These are phyloP conservation scores for Breynia disticha DNA, from an alignment of 441 rosid genomes.

Conservation along the genomic window DNA sequence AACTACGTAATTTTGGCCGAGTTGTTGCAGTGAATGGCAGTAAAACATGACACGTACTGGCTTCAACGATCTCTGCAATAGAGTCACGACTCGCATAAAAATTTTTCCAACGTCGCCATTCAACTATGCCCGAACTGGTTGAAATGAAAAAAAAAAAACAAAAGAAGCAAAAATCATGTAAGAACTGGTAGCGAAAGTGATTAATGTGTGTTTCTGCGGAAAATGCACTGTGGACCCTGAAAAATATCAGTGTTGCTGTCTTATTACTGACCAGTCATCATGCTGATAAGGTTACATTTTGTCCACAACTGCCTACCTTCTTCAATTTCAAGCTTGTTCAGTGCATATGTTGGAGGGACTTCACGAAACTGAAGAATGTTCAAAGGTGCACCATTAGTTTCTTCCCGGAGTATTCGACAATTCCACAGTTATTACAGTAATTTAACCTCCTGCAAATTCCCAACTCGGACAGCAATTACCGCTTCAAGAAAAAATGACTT, in stretches of 20 bases:
- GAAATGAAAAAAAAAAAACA: too few species aligned
- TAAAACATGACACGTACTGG: too few species aligned
- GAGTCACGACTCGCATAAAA: too few species aligned
- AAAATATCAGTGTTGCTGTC: background rate
- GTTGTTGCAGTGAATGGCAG: too few species aligned
- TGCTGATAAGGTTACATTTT: background rate
- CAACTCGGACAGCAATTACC: slow-evolving; percentile 5
- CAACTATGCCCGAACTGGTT: too few species aligned
- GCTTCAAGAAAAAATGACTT: slow-evolving; percentile 14
- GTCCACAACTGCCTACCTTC: background rate
- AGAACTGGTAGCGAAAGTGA: too few species aligned
- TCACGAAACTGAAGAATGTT: background rate
- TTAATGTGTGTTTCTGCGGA: too few species aligned
- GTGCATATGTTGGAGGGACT: background rate
- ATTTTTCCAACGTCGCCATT: too few species aligned
- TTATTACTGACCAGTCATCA: background rate
- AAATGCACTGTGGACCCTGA: background rate
- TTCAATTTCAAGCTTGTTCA: background rate
- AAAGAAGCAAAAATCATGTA: too few species aligned
- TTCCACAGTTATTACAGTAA: background rate
- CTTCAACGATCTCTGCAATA: too few species aligned
- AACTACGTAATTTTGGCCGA: too few species aligned
- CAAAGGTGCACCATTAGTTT: background rate
- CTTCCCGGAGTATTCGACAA: slow-evolving; percentile 14
- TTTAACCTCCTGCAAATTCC: slow-evolving; percentile 4